These are phyloP conservation scores for Pyrenochaeta sp. DNA, from an alignment of 2,329 filamentous ascomycete genomes.

Conservation along the genomic window DNA sequence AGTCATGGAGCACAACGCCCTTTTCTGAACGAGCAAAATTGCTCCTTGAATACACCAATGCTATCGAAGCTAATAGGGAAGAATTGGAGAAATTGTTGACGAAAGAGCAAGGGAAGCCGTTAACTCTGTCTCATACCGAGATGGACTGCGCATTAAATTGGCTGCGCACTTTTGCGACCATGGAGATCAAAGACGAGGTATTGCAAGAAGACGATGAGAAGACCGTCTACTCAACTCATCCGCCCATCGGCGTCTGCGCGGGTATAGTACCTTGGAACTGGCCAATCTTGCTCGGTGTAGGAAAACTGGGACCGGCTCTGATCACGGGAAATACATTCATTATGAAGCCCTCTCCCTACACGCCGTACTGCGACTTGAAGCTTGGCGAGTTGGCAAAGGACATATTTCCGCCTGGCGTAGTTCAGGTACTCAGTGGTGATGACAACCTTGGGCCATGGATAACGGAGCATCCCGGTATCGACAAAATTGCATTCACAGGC, in stretches of 20 bases:
- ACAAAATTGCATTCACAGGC: conserved; percentile 71
- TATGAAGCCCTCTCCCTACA: conserved; percentile 65
- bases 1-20: conserved; percentile 50
- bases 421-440: conserved; percentile 67
- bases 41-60: conserved; percentile 29
- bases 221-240: conserved; percentile 52
- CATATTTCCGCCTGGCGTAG: conserved; percentile 68
- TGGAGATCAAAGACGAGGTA: conserved; percentile 47
- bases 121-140: conserved; percentile 29
- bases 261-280: conserved; percentile 56
- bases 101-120: conserved; percentile 36
- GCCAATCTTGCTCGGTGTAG: conserved; percentile 40
- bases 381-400: conserved; percentile 64
- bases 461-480: conserved; percentile 65
- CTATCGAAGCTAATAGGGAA: conserved; percentile 27
- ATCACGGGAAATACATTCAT: conserved; percentile 65
- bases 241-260: conserved; percentile 55
- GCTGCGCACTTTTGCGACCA: conserved; percentile 44
- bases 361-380: conserved; percentile 67
- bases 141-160: conserved; percentile 23
- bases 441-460: conserved; percentile 68
- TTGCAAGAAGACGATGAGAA: conserved; percentile 53
- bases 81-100: conserved; percentile 33
- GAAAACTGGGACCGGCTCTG: conserved; percentile 67
- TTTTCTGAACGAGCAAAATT: conserved; percentile 28